Base-by-base conservation (phyloP, 1,139 yeast species). In the Lodderomyces orthopsilosis region DNA sequence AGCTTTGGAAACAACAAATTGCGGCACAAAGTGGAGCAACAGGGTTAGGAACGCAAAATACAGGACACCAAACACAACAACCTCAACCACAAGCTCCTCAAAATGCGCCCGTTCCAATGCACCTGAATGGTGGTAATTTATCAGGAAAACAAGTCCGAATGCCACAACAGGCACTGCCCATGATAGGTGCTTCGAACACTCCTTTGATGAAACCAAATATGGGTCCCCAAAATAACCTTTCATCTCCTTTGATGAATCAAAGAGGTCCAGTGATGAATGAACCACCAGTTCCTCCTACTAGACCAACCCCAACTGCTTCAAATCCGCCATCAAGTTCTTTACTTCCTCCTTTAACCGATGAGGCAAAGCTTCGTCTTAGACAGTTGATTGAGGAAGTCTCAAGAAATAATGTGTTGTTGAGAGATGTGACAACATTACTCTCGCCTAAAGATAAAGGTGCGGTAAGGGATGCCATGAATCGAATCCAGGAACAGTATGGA, bases 361-460 rank as follows among this genome's bases (percentile, higher is more conserved):
- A 72, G 35, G 65, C 70, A 65, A 71, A 68, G 46, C 33, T 60
- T 51, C 78, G 77, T 44, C 72, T 88, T 49, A 75, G 82, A 47
- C 77, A 74, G 47, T 73, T 89, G 40, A 75, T 83, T 47, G 83
- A 80, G 37, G 94, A 86, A 48, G 90, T 85, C 1, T 70, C 85
- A 0, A 69, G 78, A 28, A 79, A 83, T 45, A 86, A 85, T 26
- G 78, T 87, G 26, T 76, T 80, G 35, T 64, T 87, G 48, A 79
- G 81, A 45, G 87, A 88, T 56, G 74, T 84, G 35, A 83, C 93
- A 0, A 70, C 69, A 49, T 64, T 74, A 43, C 68, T 87, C 45
- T 66, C 83, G 0, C 79, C 75, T 18, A 82, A 79, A 35, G 91
- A 87, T 49, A 85, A 84, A 61, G 74, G 70, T 28, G 70, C 74